phyloP scores from a whole-genome alignment of 2,329 filamentous ascomycete species.

The Chaetoscypha palmicola region DNA sequence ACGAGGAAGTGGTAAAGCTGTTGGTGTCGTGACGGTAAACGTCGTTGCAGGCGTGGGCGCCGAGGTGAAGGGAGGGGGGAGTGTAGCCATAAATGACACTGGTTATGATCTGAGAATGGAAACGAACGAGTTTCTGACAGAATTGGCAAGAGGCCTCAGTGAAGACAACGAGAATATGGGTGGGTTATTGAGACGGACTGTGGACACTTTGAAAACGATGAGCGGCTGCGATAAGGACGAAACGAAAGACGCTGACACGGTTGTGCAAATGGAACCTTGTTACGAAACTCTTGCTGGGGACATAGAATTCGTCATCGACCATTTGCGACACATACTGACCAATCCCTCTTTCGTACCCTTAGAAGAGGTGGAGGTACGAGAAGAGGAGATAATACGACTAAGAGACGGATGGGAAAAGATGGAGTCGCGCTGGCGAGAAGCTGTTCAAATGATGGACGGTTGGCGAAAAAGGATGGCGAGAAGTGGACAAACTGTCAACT shows the following conservation, averaged over 20 bases:
- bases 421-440: conserved; percentile 84
- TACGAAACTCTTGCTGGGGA: conserved; percentile 64
- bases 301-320: conserved; percentile 70
- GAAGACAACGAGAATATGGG: conserved; percentile 88
- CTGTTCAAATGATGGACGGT: conserved; percentile 81
- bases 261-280: conserved; percentile 28
- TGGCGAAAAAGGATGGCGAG: conserved; percentile 79
- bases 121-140: conserved; percentile 84
- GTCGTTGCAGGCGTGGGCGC: conserved; percentile 49
- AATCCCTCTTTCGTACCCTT: conserved; percentile 95
- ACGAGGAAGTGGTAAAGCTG: conserved; percentile 48
- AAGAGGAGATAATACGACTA: conserved; percentile 80
- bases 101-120: conserved; percentile 71
- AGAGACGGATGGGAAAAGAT: conserved; percentile 88
- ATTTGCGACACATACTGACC: conserved; percentile 76
- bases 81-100: conserved; percentile 36
- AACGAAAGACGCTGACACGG: conserved; percentile 25
- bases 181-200: conserved; percentile 61
- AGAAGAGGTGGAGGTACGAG: conserved; percentile 87
- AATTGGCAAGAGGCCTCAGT: conserved; percentile 73
- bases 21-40: conserved; percentile 49
- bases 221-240: conserved; percentile 46
- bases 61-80: conserved; percentile 14
- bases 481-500: conserved; percentile 62
- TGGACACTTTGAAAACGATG: conserved; percentile 64